A percentile compares a stretch with the other conserved stretches of the same genome.
Evolutionary conservation across 2,329 filamentous ascomycete species (phyloP).

Genomic region (Cladophialophora exuberans): DNA sequence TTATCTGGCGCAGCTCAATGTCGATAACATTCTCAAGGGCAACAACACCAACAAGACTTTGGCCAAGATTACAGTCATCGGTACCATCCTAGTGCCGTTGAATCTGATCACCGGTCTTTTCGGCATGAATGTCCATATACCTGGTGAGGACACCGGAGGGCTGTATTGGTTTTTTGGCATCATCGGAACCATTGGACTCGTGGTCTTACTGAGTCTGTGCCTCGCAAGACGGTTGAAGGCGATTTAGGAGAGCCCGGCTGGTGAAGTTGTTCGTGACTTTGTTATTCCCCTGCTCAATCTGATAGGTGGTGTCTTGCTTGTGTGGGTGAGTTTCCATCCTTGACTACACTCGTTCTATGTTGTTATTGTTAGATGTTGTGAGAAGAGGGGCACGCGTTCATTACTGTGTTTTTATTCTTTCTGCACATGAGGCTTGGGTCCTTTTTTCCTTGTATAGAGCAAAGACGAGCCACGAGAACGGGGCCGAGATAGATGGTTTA

Average conservation of each 20-base stretch:
- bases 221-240: conserved; percentile 41
- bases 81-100: conserved; percentile 92
- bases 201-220: conserved; percentile 44
- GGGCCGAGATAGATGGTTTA: too few relatives aligned
- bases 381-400: too few relatives aligned
- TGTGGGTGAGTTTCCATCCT: too few relatives aligned
- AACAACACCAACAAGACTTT: conserved; percentile 86
- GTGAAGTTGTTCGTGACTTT: not conserved
- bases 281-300: not conserved
- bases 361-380: too few relatives aligned
- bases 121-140: conserved; percentile 56
- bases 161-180: conserved; percentile 56
- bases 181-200: conserved; percentile 48
- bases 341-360: too few relatives aligned
- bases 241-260: conserved; percentile 14
- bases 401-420: too few relatives aligned
- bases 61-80: conserved; percentile 92
- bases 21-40: conserved; percentile 86
- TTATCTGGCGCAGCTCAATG: conserved; percentile 90
- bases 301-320: too few relatives aligned
- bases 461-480: too few relatives aligned
- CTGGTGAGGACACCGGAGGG: conserved; percentile 41
- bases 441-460: too few relatives aligned
- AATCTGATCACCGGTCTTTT: conserved; percentile 77
- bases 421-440: too few relatives aligned